Conservation (phyloP, 2,329 filamentous ascomycete species). For the Raffaelea arxii region DNA sequence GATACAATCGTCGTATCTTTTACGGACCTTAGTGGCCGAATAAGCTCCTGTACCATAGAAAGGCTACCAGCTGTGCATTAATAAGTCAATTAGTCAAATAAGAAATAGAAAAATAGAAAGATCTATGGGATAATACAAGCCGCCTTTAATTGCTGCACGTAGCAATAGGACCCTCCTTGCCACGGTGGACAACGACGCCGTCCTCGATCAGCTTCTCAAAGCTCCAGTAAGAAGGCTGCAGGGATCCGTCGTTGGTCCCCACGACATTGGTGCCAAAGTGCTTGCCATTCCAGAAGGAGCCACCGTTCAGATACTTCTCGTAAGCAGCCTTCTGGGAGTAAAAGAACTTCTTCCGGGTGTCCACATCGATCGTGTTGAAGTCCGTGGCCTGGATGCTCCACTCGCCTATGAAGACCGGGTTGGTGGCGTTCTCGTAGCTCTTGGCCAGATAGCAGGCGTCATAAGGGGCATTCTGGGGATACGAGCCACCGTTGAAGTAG, state of each 20-base stretch:
- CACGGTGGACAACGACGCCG: constrained; percentile 3
- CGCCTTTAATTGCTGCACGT: too few species aligned
- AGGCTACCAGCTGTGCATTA: too few species aligned
- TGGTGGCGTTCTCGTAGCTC: constrained; percentile 3
- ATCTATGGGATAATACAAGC: too few species aligned
- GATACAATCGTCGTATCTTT: too few species aligned
- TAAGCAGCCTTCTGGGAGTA: constrained; percentile 6
- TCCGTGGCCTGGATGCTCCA: constrained; percentile 7
- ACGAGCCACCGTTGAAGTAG: constrained; percentile 4
- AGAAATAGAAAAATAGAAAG: too few species aligned
- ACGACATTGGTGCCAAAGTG: constrained; percentile 5
- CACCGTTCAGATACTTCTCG: not conserved
- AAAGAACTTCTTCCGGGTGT: constrained; percentile 7
- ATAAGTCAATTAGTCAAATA: too few species aligned
- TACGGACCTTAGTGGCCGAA: too few species aligned
- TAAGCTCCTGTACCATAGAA: too few species aligned
- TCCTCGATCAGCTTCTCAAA: constrained; percentile 6
- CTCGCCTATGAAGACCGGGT: constrained; percentile 7
- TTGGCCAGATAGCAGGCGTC: constrained; percentile 4
- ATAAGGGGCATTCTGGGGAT: constrained; percentile 5
- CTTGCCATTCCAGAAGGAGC: constrained; percentile 5
- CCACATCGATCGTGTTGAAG: constrained; percentile 5
- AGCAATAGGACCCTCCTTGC: constrained; percentile 6
- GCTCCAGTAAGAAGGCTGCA: constrained; percentile 6
- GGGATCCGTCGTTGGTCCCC: constrained; percentile 1